Evolutionary conservation across 495 filamentous ascomycete genomes (phyloP), one percentile per base, ranked within the genome.

Genomic region (Thermothielavioides terrestris): DNA sequence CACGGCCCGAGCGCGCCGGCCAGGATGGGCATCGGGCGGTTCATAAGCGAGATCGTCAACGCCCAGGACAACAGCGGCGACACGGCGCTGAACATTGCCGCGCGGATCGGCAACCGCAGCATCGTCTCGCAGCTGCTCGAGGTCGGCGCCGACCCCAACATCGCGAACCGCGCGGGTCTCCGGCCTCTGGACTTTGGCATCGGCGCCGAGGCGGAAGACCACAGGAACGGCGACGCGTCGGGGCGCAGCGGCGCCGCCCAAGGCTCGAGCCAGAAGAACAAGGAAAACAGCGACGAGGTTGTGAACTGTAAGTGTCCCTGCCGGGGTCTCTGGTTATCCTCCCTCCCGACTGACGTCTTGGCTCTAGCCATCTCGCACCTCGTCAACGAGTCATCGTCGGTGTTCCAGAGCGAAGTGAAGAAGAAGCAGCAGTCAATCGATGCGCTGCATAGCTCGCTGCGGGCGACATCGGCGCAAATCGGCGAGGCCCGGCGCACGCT

Each of bases 31-130:
- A 74, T 98, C 18, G 88, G 82, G 5, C 81, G 86, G 31, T 97
- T 98, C 68, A 94, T 98, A 76, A 84, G 84, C 20, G 89, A 96
- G 58, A 86, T 98, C 57, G 91, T 98, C 52, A 97, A 98, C 57
- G 80, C 88, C 3, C 84, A 86, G 42, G 92, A 98, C 66, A 85
- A 86, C 54, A 82, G 85, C 44, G 92, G 92, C 4, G 94, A 98
- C 59, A 97, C 92, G 9, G 94, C 94, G 18, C 72, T 98, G 34
- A 95, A 94, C 59, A 81, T 95, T 57, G 94, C 91, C 23, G 89
- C 92, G 0, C 77, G 91, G 26, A 88, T 95, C 41, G 85, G 89
- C 26, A 96, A 92, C 61, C 77, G 82, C 36, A 89, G 83, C 48
- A 94, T 98, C 45, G 89, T 96, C 31, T 86, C 87, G 23, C 92